Conservation (phyloP, 2,329 filamentous ascomycete species). For the Neonectria punicea region DNA sequence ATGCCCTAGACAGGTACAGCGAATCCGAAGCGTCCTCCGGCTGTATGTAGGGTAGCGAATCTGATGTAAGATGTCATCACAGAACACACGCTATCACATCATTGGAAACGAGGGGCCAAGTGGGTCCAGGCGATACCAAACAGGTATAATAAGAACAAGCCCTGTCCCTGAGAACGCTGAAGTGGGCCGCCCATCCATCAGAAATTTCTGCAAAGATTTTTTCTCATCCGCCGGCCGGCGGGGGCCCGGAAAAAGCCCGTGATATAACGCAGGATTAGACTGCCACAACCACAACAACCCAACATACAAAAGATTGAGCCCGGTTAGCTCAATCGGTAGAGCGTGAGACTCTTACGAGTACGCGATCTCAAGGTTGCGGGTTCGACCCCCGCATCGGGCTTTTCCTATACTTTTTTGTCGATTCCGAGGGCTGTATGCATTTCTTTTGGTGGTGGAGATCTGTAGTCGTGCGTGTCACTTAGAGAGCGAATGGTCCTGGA, state of each 20-base stretch:
- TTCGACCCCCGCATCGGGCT: slow-evolving; percentile 60
- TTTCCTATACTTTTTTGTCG: slow-evolving; percentile 10
- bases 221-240: not conserved
- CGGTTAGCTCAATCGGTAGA: slow-evolving; percentile 59
- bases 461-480: no score
- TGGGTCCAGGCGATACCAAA: not conserved
- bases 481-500: no score
- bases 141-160: slow-evolving; percentile 3
- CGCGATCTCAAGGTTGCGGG: slow-evolving; percentile 65
- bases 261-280: not conserved
- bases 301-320: slow-evolving; percentile 19
- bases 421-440: not conserved
- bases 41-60: not conserved
- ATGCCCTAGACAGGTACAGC: not conserved
- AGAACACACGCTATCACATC: no score
- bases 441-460: not conserved
- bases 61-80: not conserved
- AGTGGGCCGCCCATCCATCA: not conserved
- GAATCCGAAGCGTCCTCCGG: not conserved
- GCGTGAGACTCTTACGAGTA: slow-evolving; percentile 70
- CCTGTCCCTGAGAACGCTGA: not conserved
- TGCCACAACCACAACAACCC: not conserved
- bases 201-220: slow-evolving; percentile 1
- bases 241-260: not conserved
- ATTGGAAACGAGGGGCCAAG: not conserved